Evolutionary conservation across 768 basidiomycete species (phyloP).

Genomic region (Clitopilus hobsonii): DNA sequence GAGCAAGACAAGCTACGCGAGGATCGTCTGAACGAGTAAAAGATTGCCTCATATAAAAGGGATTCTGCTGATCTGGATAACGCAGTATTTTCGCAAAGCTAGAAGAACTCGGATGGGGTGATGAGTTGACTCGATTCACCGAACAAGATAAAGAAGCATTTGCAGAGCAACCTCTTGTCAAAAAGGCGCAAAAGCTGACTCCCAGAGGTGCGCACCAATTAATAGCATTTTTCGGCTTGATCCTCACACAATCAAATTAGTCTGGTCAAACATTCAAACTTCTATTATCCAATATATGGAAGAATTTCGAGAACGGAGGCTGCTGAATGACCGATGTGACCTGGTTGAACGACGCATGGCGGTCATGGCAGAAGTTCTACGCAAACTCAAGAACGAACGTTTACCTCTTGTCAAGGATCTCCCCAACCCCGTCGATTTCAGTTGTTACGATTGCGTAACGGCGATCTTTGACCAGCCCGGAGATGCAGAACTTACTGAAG

Average conservation of each 20-base stretch:
- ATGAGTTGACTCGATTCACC: neutral
- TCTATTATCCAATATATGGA: neutral
- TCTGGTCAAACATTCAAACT: neutral
- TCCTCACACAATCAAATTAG: too few relatives aligned
- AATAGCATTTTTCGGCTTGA: too few relatives aligned
- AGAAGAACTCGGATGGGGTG: neutral
- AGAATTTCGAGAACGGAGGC: neutral
- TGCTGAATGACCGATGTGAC: neutral
- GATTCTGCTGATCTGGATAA: neutral
- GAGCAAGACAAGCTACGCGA: neutral
- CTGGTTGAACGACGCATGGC: neutral
- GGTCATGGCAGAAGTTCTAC: neutral
- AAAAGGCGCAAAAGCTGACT: neutral
- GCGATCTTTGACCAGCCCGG: neutral
- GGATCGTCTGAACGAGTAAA: neutral
- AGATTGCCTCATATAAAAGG: neutral
- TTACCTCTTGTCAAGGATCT: neutral
- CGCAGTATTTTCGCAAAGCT: neutral
- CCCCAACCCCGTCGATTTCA: neutral
- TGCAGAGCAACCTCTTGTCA: neutral
- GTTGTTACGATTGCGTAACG: neutral
- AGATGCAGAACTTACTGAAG: too few relatives aligned
- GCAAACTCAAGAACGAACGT: neutral
- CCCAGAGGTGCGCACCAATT: neutral
- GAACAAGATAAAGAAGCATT: neutral